phyloP scores from a whole-genome alignment of 1,284 basidiomycete genomes.

The Abortiporus biennis region DNA sequence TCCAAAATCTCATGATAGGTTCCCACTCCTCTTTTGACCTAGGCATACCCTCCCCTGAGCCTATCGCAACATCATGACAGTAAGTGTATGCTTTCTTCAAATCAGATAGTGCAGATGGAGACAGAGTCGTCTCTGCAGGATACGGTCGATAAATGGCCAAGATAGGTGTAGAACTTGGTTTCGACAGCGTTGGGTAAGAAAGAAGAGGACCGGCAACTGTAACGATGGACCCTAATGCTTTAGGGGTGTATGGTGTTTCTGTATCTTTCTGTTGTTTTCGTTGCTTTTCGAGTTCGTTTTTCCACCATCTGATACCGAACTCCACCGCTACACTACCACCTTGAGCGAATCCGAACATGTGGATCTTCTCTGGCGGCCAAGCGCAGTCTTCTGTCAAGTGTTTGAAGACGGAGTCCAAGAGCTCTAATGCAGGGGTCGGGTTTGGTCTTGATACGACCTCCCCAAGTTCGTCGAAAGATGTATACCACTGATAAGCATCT shows the following conservation, averaged over 20 bases:
- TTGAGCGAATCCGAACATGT: constrained; percentile 88
- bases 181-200: constrained; percentile 62
- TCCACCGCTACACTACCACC: constrained; percentile 81
- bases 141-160: constrained; percentile 53
- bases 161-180: constrained; percentile 52
- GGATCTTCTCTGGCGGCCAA: constrained; percentile 68
- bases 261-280: constrained; percentile 7
- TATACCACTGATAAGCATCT: constrained; percentile 84
- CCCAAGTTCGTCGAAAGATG: constrained; percentile 76
- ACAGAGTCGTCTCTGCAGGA: constrained; percentile 38
- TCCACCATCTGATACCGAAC: constrained; percentile 48
- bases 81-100: constrained; percentile 57
- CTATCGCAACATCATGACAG: constrained; percentile 28
- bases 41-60: constrained; percentile 62
- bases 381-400: constrained; percentile 51
- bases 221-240: constrained; percentile 57
- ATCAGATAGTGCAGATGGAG: constrained; percentile 36
- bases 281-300: constrained; percentile 24
- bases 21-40: constrained; percentile 73
- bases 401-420: constrained; percentile 47
- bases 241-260: constrained; percentile 10
- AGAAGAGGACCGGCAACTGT: constrained; percentile 69
- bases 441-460: constrained; percentile 67
- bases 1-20: constrained; percentile 85
- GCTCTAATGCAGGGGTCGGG: constrained; percentile 58